Evolutionary conservation across 2,329 filamentous ascomycete genomes (phyloP), one percentile per base, ranked within the genome.

Genomic region (Akanthomyces uredinophilus): DNA sequence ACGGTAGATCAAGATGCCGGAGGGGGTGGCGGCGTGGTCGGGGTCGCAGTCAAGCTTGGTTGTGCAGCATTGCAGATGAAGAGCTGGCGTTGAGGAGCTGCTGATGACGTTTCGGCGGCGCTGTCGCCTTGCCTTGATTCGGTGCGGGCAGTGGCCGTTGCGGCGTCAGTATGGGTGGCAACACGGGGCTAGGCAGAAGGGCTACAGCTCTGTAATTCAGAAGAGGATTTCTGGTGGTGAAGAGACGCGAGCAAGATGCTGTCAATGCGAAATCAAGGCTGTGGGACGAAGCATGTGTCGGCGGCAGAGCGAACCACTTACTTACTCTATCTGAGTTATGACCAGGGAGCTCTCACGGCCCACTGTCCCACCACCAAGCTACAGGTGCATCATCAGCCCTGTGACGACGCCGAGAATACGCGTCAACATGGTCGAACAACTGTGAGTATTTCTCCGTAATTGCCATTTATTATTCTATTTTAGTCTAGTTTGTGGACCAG

Each of bases 31-130:
- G 27, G 7, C 6, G 44, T 57, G 11, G 14, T 24, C 18, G 44
- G 24, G 47, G 27, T 29, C 18, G 54, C 43, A 39, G 44, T 57
- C 32, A 57, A 49, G n/a, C 32, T 39, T 49, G 54, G 43, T 39
- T 4, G 41, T 22, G 43, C 44, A 49, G 13, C 52, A 44, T 44
- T 43, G 14, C 54, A 49, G 43, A 39, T 49, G n/a, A 20, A 22
- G 27, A 47, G 44, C 44, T 47, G n/a, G 29, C n/a, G 16, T 24
- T 57, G 54, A 43, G 39, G 54, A 29, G 41, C n/a, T 20, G 29
- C 20, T 29, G 46, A 59, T 59, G 56, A 51, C 46, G 56, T 59
- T 51, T 29, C 22, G 44, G 35, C 22, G 56, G 22, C 46, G 22
- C 24, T 41, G 10, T 46, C 46, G 29, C 8, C 39, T 51, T 59